Evolutionary conservation across 805 yeast genomes (phyloP), one percentile per base, ranked within the genome.

Genomic region (Nakazawaea populi): DNA sequence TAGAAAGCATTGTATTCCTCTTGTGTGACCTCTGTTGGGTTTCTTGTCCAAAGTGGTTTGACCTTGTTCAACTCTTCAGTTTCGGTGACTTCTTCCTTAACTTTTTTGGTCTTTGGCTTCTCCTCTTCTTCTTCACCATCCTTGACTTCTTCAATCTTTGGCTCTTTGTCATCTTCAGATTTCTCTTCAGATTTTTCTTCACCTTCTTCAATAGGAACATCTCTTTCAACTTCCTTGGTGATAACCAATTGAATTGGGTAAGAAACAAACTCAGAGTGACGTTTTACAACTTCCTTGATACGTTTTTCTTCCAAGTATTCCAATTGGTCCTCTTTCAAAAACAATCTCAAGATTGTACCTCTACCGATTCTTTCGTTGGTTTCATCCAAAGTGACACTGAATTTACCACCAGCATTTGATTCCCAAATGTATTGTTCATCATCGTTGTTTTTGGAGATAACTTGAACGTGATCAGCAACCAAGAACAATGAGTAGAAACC

Each of bases 391-490:
- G 97, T 82, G 66, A 94, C 89, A 64, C 97, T 89, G 82, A 94
- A 94, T 78, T 94, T 92, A 71, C 99, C 99, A 74, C 99, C 99
- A 59, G 99, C 99, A 66, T 94, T 91, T 47, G 99, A 94, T 80
- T 94, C 99, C 99, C 99, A 94, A 65, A 94, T 78, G 85, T 94
- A 94, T 80, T 94, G 99, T 73, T 94, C 98, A 71, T 94, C 99
- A 67, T 94, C 99, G 70, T 94, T 94, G 83, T 90, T 86, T 82
- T 94, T 94, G 55, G 99, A 89, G 71, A 94, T 89, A 64, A 94
- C 99, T 79, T 94, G 97, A 58, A 94, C 99, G 64, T 83, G 89
- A 79, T 94, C 99, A 65, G 99, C 98, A 70, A 94, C 99, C 79
- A 94, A 83, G 88, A 94, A 94, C 61, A 92, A 80, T 51, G 99